Percentiles rank a stretch among this genome's conserved stretches.
These are phyloP conservation scores for Evansstolkia leycettana DNA, from an alignment of 495 filamentous ascomycete species.

Conservation along the genomic window DNA sequence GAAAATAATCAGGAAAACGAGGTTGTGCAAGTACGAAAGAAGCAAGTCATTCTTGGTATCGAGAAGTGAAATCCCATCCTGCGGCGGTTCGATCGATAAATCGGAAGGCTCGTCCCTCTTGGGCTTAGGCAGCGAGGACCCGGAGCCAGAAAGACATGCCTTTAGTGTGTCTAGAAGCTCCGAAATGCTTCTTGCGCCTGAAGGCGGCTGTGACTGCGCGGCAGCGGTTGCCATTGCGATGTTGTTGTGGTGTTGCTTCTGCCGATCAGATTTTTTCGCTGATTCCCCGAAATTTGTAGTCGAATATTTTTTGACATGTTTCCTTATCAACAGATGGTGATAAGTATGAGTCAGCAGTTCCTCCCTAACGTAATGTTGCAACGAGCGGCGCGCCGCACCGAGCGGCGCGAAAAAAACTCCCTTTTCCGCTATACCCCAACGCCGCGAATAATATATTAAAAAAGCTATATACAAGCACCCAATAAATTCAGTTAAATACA, in stretches of 20 bases:
- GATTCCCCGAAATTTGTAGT: too few species aligned
- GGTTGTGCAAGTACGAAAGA: slow-evolving; percentile 88
- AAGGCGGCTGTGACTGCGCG: slow-evolving; percentile 7
- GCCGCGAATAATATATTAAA: neutral
- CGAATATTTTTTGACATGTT: slow-evolving; percentile 7
- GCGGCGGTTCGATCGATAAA: slow-evolving; percentile 45
- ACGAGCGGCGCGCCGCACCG: too few species aligned
- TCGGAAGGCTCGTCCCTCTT: slow-evolving; percentile 21
- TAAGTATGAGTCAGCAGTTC: too few species aligned
- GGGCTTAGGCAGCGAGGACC: slow-evolving; percentile 46
- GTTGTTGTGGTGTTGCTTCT: slow-evolving; percentile 2
- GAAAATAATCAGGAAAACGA: slow-evolving; percentile 76
- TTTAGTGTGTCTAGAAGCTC: slow-evolving; percentile 50
- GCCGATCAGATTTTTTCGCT: neutral
- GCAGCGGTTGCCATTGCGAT: slow-evolving; percentile 15
- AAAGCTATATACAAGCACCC: neutral
- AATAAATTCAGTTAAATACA: neutral
- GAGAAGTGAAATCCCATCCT: slow-evolving; percentile 85
- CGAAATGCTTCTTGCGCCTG: slow-evolving; percentile 25
- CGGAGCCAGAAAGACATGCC: slow-evolving; percentile 47
- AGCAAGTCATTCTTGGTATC: slow-evolving; percentile 92
- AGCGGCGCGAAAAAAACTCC: too few species aligned
- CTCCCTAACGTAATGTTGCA: too few species aligned
- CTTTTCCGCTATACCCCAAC: too few species aligned
- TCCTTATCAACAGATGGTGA: slow-evolving; percentile 29